Percentiles rank a stretch among this genome's conserved stretches.
These are phyloP conservation scores for Limnomonas spitsbergensis DNA, from an alignment of 139 green algal species.

Conservation along the genomic window DNA sequence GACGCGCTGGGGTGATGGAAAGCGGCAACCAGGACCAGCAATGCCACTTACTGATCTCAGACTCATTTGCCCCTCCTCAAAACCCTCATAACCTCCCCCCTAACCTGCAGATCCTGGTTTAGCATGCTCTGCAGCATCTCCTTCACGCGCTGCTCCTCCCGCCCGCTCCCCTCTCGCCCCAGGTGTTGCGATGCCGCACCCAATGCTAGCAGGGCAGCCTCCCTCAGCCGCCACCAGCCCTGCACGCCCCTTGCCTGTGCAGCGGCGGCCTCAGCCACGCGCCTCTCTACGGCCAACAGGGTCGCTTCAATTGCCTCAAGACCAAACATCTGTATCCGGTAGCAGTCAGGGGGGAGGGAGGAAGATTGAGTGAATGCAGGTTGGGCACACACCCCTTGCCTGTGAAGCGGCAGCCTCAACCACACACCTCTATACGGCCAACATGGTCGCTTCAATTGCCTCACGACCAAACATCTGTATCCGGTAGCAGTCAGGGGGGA, in stretches of 20 bases:
- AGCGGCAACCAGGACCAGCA: no score
- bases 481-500: no score
- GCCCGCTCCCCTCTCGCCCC: no score
- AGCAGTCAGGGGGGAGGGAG: no score
- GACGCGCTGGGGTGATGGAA: no score
- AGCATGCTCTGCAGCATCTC: constrained; percentile 4
- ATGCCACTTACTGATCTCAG: no score
- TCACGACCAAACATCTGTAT: no score
- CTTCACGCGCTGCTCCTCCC: neutral
- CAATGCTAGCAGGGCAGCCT: constrained; percentile 73
- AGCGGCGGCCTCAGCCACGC: constrained; percentile 36
- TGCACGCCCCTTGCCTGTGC: constrained; percentile 16
- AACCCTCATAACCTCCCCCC: neutral
- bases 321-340: constrained; percentile 40
- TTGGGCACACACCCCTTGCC: no score
- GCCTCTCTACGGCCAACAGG: constrained; percentile 30
- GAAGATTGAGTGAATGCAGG: neutral
- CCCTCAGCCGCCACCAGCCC: constrained; percentile 74
- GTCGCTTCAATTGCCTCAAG: constrained; percentile 25
- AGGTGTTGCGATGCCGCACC: constrained; percentile 48
- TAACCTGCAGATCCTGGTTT: neutral
- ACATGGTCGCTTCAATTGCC: no score
- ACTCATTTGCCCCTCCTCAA: no score
- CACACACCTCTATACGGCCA: no score
- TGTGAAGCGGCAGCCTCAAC: no score